Evolutionary conservation across 495 filamentous ascomycete species (phyloP), one percentile per base, ranked within the genome.

Genomic region (Aspergillus avenaceus): DNA sequence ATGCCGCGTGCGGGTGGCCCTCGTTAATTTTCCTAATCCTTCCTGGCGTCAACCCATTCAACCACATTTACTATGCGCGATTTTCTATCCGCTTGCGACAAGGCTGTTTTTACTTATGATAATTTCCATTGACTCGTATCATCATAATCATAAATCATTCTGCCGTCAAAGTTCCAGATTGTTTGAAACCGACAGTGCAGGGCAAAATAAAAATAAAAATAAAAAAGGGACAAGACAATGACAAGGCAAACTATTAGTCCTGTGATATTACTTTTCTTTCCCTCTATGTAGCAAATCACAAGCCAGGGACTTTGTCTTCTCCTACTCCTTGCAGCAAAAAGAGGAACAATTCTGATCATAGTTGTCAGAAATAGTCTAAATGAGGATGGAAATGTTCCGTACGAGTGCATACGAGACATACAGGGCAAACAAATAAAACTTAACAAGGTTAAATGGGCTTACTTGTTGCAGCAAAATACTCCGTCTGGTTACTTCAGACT

Each of bases 21-120:
- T 53, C 49, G 57, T 60, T 60, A 56, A 60, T 60, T 59, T 59
- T 59, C 49, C 56, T 52, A 9, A 44, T 51, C 41, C 41, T 43
- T 41, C 32, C 36, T 25, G 27, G 18, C 31, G 6, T 22, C 40
- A 13, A 22, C 19, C 18, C 45, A 24, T 42, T 18, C 36, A 23
- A 31, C 12, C 21, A 26, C 41, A 12, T 43, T 51, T 55, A 53
- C 55, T 56, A 54, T 58, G 55, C 58, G 58, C 58, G 58, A 61
- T 62, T 62, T 59, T 56, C 55, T 47, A 28, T 25, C 48, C 26
- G 47, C 36, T 47, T 50, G 14, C 44, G 29, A 47, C 44, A 36
- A 47, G 44, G 29, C 44, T n/a, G 14, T 47, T 36, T 36, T 25
- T 28, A 25, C 13, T 13, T 48, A 22, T 34, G 27, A 12, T 14